Percentiles rank a stretch among this genome's conserved stretches.
Conservation (phyloP, 192 early-diverging fungal genomes). For the Backusella australiensis region DNA sequence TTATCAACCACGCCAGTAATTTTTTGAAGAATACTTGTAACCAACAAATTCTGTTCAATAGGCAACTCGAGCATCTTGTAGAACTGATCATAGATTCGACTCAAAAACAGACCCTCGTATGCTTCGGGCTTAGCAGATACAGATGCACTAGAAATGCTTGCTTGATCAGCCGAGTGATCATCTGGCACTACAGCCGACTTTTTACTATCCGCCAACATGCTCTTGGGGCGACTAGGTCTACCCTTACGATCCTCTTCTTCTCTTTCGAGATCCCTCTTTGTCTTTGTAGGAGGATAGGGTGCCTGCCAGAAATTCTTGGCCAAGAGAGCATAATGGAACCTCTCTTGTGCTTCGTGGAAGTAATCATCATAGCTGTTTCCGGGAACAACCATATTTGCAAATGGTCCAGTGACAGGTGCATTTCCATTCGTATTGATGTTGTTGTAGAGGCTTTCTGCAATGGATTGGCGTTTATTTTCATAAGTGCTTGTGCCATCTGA, state of each 20-base stretch:
- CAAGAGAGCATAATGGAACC: slow-evolving; percentile 36
- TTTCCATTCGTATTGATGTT: background rate
- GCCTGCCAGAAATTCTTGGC: slow-evolving; percentile 37
- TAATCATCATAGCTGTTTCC: slow-evolving; percentile 42
- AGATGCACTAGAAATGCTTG: slow-evolving; percentile 3
- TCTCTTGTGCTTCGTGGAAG: slow-evolving; percentile 38
- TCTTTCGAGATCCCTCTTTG: slow-evolving; percentile 19
- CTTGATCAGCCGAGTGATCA: slow-evolving; percentile 19
- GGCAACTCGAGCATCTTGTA: slow-evolving; percentile 39
- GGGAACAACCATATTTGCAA: slow-evolving; percentile 24
- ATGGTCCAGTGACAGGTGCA: background rate
- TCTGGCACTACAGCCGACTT: background rate
- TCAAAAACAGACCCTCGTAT: slow-evolving; percentile 56
- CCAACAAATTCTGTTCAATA: slow-evolving; percentile 57
- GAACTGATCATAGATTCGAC: slow-evolving; percentile 46
- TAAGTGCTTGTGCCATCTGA: background rate
- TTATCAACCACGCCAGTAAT: slow-evolving; percentile 49
- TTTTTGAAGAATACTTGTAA: slow-evolving; percentile 54
- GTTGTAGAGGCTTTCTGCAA: background rate
- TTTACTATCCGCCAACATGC: background rate
- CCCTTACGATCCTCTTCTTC: slow-evolving; percentile 30
- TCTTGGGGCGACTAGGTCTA: slow-evolving; percentile 26
- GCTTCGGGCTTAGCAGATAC: background rate
- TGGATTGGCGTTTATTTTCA: background rate
- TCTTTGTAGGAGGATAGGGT: slow-evolving; percentile 38